A percentile compares a stretch with the other conserved stretches of the same genome.
Evolutionary conservation across 108 stramenopile species (phyloP).

Genomic region (Aurantiochytrium sp.): DNA sequence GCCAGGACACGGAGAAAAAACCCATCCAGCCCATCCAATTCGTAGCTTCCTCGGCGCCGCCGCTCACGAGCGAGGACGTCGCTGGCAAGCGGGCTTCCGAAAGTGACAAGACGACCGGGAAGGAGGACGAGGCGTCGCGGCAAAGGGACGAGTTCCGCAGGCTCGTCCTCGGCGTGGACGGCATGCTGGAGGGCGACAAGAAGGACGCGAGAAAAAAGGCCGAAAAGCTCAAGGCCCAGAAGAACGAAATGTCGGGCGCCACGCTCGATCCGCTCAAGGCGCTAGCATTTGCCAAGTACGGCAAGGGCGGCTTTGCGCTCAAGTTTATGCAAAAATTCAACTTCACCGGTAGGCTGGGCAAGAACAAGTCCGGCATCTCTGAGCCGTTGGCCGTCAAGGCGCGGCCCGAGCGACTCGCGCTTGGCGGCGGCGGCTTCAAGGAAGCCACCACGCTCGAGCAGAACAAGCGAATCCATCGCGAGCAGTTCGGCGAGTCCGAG

Average conservation of each 20-base stretch:
- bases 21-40: neutral
- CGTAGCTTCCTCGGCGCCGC: neutral
- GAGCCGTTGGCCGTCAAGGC: neutral
- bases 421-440: neutral
- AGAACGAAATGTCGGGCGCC: neutral
- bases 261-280: neutral
- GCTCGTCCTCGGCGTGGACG: neutral
- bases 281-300: neutral
- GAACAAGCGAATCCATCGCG: neutral
- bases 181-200: neutral
- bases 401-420: neutral
- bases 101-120: neutral
- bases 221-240: no score
- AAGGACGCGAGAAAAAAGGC: neutral
- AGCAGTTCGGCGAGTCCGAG: neutral
- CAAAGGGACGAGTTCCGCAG: neutral
- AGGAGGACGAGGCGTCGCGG: neutral
- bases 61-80: neutral
- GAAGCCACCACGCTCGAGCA: neutral
- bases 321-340: conserved; percentile 9
- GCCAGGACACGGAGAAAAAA: neutral
- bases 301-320: neutral
- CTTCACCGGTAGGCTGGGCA: neutral
- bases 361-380: neutral
- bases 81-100: neutral